Evolutionary conservation across 371 early-diverging fungal species (phyloP).

Genomic region (Paramicrosporidium saccamoebae): DNA sequence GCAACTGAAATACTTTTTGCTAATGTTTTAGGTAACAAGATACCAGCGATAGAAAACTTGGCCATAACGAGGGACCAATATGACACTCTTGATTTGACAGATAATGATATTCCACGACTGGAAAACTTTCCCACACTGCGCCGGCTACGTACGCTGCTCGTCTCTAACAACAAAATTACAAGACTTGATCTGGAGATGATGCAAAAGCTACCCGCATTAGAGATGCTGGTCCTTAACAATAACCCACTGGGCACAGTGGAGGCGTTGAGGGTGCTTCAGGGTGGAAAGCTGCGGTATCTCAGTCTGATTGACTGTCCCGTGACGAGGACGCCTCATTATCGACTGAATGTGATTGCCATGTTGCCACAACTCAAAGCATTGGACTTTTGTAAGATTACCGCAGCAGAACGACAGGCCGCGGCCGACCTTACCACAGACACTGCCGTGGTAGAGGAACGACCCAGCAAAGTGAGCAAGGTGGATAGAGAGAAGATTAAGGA

Average conservation of each 20-base stretch:
- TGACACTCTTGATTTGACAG: slow-evolving; percentile 65
- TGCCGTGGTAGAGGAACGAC: too few relatives aligned
- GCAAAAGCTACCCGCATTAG: slow-evolving; percentile 29
- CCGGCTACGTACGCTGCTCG: slow-evolving; percentile 34
- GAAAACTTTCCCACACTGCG: slow-evolving; percentile 54
- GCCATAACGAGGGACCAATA: slow-evolving; percentile 63
- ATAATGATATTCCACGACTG: slow-evolving; percentile 50
- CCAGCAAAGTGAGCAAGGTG: too few relatives aligned
- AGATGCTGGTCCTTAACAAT: slow-evolving; percentile 42
- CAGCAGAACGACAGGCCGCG: too few relatives aligned
- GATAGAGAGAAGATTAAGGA: too few relatives aligned
- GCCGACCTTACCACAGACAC: too few relatives aligned
- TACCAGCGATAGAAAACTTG: slow-evolving; percentile 67
- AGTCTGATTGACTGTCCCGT: slow-evolving; percentile 61
- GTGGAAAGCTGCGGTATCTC: slow-evolving; percentile 15
- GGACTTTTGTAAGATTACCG: too few relatives aligned
- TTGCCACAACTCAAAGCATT: too few relatives aligned
- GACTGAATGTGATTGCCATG: slow-evolving; percentile 45
- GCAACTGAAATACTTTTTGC: slow-evolving; percentile 8
- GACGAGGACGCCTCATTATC: slow-evolving; percentile 28
- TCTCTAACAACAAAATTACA: slow-evolving; percentile 53
- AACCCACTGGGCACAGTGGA: slow-evolving; percentile 55
- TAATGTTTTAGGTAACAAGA: slow-evolving; percentile 24
- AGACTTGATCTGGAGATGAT: slow-evolving; percentile 23
- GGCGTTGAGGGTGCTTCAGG: slow-evolving; percentile 9